Base-by-base conservation (phyloP, 345 rosid species). In the Clausena lansium region DNA sequence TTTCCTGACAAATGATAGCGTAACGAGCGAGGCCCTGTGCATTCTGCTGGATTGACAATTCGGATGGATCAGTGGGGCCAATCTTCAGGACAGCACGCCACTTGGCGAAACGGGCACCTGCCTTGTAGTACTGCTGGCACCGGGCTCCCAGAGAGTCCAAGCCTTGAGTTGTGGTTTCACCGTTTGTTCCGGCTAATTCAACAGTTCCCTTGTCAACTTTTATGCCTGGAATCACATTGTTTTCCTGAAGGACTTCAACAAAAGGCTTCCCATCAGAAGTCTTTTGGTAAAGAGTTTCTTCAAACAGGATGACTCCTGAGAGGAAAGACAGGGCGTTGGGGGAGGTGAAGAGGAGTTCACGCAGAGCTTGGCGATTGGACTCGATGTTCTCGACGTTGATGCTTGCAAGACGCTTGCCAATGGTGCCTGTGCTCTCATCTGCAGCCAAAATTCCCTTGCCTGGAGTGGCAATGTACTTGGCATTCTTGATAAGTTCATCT, bases 11-110 rank as follows among this genome's bases (percentile, higher is more conserved):
- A 57, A 92, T 92, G 74, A 93, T 92, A 33, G 99, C 98, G 25
- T 95, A 95, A 45, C 99, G 96, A 7, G 99, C 99, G 76, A 95
- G 78, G 1, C 98, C 99, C 80, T 90, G 96, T 0, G 99, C 98
- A 45, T 93, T 93, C 84, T 95, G 94, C 89, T 93, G 94, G 80
- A 95, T 85, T 0, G 94, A 81, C 82, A 93, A 83, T 75, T 90
- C 94, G 0, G 98, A 92, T 3, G 98, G 99, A 81, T 92, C 98
- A 7, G 76, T 93, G 17, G 84, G 88, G 5, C 97, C 96, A 33
- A 95, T 95, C 90, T 95, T 95, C 15, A 95, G 93, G 63, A 93
- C 98, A 2, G 98, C 90, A 20, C 99, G 94, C 99, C 98, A 95
- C 87, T 95, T 95, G 52, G 99, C 98, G 55, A 95, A 95, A 66